Conservation (phyloP, 805 yeast genomes). For the Lipomyces japonicus region DNA sequence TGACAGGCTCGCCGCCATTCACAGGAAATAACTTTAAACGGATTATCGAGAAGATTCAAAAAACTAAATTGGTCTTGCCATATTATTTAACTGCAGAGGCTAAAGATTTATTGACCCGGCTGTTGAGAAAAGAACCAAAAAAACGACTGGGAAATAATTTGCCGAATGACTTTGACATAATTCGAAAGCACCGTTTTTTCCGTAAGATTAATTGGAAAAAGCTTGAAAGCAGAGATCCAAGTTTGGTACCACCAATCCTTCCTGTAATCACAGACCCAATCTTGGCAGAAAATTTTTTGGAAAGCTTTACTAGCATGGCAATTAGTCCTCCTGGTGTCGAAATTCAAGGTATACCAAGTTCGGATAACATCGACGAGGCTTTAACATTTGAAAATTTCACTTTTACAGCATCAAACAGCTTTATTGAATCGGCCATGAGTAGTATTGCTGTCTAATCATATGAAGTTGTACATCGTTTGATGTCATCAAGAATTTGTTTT, state of each 20-base stretch:
- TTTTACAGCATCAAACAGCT: conserved; percentile 25
- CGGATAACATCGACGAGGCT: not conserved
- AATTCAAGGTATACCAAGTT: conserved; percentile 4
- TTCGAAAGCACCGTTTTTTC: conserved; percentile 69
- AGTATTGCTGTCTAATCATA: not conserved
- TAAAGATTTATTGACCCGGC: conserved; percentile 63
- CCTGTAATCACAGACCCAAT: conserved; percentile 79
- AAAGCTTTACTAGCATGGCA: conserved; percentile 68
- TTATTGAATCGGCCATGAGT: conserved; percentile 25
- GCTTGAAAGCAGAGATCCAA: conserved; percentile 48
- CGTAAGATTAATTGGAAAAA: conserved; percentile 69
- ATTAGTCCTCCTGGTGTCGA: conserved; percentile 31
- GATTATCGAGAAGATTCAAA: conserved; percentile 68
- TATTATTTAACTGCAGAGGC: conserved; percentile 75
- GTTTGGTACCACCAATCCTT: conserved; percentile 67
- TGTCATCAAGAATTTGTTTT: no score
- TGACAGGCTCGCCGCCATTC: conserved; percentile 85
- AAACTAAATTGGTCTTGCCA: conserved; percentile 63
- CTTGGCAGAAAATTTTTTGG: conserved; percentile 79
- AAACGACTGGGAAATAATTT: conserved; percentile 54
- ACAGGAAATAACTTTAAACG: conserved; percentile 76
- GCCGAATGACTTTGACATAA: conserved; percentile 49
- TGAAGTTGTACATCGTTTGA: no score
- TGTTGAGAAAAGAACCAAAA: conserved; percentile 64
- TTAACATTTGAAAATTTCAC: conserved; percentile 23